Evolutionary conservation across 1,284 basidiomycete species (phyloP), one percentile per base, ranked within the genome.

Genomic region (Ganoderma lingzhi): DNA sequence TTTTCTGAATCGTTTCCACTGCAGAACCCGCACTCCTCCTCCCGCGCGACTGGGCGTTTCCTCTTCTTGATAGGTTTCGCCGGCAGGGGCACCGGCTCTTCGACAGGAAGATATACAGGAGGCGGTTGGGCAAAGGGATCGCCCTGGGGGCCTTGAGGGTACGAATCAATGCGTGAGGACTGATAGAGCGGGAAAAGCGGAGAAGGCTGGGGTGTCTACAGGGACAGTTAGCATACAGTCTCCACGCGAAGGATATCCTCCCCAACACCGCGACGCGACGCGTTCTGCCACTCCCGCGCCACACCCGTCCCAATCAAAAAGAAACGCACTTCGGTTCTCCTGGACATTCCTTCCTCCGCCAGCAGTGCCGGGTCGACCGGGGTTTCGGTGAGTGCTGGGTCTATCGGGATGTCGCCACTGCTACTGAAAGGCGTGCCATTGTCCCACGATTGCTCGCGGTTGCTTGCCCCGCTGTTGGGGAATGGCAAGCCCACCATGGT

Each of bases 131-230:
- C 90, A 78, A 93, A 94, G 45, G 92, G 92, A 81, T 94, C 93
- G 70, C 93, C 92, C 76, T 92, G 90, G 19, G 93, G 93, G 28
- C 87, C 91, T 78, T 91, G 88, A 45, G 88, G 85, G 76, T 92
- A 93, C 67, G 88, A 78, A 28, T 76, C 72, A 61, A 71, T 70
- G 65, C 70, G 77, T 35, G 71, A 72, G 63, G 63, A 66, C 56
- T 69, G 68, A 32, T 68, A 67, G 55, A 72, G 63, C 48, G 70
- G 71, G 64, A 70, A 69, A 56, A 68, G 67, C 32, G 70, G 63
- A 41, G 71, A 71, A 23, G 69, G 69, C 28, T 71, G 68, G 39
- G 70, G 65, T 64, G 71, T 64, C 77, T 76, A 67, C 58, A 62
- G 61, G 63, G 48, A 69, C 67, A 19, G 71, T 79, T 66, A 78